Evolutionary conservation across 2,329 filamentous ascomycete genomes (phyloP), one percentile per base, ranked within the genome.

Genomic region (Venturia effusa): DNA sequence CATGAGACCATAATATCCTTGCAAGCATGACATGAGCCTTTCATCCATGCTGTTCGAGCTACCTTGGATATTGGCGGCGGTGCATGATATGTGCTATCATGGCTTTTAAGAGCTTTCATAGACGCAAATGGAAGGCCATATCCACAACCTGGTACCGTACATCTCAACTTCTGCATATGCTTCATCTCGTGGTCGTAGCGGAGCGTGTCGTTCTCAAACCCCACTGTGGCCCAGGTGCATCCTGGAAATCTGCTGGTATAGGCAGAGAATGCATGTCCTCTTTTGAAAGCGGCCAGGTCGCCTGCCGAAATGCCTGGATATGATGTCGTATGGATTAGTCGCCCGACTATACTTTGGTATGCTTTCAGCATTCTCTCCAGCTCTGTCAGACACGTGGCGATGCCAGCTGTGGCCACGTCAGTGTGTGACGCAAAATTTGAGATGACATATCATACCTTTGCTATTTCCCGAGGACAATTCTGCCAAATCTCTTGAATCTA

Each of bases 281-380:
- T 66, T 48, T 68, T 68, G 59, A 68, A 66, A 15, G 51, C 39
- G 22, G 64, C 63, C 7, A 68, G 62, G 32, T 68, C 67, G 54
- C 67, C 67, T 39, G 54, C 48, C 3, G 67, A 67, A 13, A 62
- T 65, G 19, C 67, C 67, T 37, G 67, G 66, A 34, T 37, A 65
- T 39, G 59, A 66, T 19, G 66, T 63, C 41, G 61, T 55, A 22
- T 66, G 59, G 2, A 68, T 40, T 1, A 68, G 45, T 2, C 19
- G 15, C 55, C 65, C 59, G 3, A 68, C 62, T 10, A 63, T 57
- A 1, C 64, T 43, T 40, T 68, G 66, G 59, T 67, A 67, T 19
- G 24, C 5, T 55, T 64, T 60, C 4, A 66, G 45, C 37, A 66
- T 65, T 7, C n/a, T 5, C 5, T 64, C 64, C 22, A 61, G 17